Base-by-base conservation (phyloP, 371 early-diverging fungal genomes). In the Mortierella sp. region DNA sequence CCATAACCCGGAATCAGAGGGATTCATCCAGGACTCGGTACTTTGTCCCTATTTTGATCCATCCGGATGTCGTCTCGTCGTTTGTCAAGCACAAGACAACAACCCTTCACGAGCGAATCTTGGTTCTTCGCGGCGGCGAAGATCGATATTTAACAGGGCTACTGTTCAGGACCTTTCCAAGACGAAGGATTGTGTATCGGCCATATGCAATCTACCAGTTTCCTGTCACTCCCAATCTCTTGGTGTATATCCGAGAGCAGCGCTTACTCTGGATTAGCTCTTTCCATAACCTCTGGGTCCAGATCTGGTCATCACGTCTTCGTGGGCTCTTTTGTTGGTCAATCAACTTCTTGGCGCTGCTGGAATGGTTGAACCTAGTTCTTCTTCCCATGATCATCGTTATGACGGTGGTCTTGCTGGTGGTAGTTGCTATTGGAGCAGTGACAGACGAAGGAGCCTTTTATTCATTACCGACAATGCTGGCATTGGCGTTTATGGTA, bases 111-210 rank as follows among this genome's bases (percentile, higher is more conserved):
- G 94, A 98, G 80, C 99, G 99, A 83, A 99, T 98, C 71, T 82
- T 99, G 54, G 81, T 99, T 44, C 90, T 95, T 52, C 86, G 98
- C 6, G 99, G 99, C 41, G 62, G 43, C 7, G 99, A 99, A 84
- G 99, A 96, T 78, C 91, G 97, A 10, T 99, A 95, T 79, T 81
- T 99, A 60, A 97, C 99, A 0, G 99, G 99, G 0, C 82, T 99
- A n/a, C 95, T 99, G 83, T 88, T 99, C 71, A 90, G 95, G 63
- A 90, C 90, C 39, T 99, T 98, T 80, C 97, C 98, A 19, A 88
- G 85, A 54, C 90, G 90, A 79, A 94, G 93, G 68, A 90, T 94
- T 81, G 86, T 95, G 52, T 99, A 97, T 80, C 90, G 96, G 12
- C 97, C 97, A 1, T 81, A 90, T 53, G 99, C 98, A 3, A 87